phyloP scores from a whole-genome alignment of 805 yeast species.

The Kazachstania psychrophila region DNA sequence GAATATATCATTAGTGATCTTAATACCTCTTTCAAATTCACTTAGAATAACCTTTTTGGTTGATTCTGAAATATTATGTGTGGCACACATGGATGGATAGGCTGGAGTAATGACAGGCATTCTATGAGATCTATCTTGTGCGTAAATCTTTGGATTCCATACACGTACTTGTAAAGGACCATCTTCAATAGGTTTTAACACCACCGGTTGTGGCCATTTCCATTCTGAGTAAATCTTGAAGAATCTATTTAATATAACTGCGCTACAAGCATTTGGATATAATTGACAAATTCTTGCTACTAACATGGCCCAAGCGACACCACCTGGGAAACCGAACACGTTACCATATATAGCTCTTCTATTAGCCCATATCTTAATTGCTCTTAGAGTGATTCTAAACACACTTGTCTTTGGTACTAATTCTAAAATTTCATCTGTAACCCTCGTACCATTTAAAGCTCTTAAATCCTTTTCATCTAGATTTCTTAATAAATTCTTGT shows the following conservation, averaged over 20 bases:
- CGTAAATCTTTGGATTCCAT: conserved; percentile 91
- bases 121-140: conserved; percentile 78
- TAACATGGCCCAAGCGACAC: conserved; percentile 99
- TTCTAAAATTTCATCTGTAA: conserved; percentile 84
- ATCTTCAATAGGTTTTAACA: conserved; percentile 87
- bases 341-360: conserved; percentile 90
- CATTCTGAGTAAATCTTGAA: conserved; percentile 79
- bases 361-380: conserved; percentile 95
- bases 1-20: conserved; percentile 58
- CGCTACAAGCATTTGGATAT: conserved; percentile 92
- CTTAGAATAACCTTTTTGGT: conserved; percentile 72
- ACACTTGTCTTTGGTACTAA: conserved; percentile 89
- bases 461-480: conserved; percentile 87
- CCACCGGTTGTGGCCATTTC: conserved; percentile 98
- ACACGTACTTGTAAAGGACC: conserved; percentile 94
- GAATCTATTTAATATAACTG: conserved; percentile 82
- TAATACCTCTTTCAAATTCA: conserved; percentile 74
- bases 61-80: conserved; percentile 86
- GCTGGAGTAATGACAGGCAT: conserved; percentile 99
- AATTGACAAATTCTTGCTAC: conserved; percentile 97
- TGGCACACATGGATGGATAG: conserved; percentile 88
- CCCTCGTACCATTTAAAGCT: conserved; percentile 91
- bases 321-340: conserved; percentile 96
- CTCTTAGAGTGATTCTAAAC: conserved; percentile 84
- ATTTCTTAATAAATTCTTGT: conserved; percentile 76